Percentiles rank a stretch among this genome's conserved stretches.
phyloP scores from a whole-genome alignment of 345 rosid species.

The Cardamine chenopodiifolia region DNA sequence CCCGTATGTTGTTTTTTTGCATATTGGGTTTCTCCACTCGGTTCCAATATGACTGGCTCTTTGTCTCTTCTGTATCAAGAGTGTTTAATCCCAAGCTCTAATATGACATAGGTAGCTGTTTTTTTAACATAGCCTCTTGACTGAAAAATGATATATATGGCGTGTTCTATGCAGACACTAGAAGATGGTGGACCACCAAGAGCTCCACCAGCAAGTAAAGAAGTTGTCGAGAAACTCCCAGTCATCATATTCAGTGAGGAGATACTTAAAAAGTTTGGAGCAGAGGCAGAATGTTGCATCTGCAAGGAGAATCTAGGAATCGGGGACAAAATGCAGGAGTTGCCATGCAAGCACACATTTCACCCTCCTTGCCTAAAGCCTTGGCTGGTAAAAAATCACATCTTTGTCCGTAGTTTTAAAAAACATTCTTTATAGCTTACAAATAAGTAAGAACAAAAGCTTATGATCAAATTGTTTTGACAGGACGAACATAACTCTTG shows the following conservation, averaged over 20 bases:
- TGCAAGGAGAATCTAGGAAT: constrained; percentile 78
- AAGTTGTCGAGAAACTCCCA: constrained; percentile 87
- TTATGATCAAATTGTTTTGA: constrained; percentile 17
- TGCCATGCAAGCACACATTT: constrained; percentile 90
- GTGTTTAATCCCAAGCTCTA: neutral
- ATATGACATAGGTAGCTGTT: neutral
- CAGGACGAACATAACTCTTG: constrained; percentile 98
- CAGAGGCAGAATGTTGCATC: constrained; percentile 83
- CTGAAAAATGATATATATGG: neutral
- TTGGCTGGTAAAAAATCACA: constrained; percentile 85
- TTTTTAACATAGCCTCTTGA: constrained; percentile 1
- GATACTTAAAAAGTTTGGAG: constrained; percentile 61
- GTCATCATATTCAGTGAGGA: constrained; percentile 64
- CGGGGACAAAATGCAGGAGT: constrained; percentile 87
- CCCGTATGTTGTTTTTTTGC: neutral
- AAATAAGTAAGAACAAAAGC: neutral
- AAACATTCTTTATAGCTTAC: neutral
- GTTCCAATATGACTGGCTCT: constrained; percentile 3
- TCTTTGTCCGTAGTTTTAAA: too few species aligned
- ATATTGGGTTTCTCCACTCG: neutral
- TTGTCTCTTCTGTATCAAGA: neutral
- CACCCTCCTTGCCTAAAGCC: constrained; percentile 98
- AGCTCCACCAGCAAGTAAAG: constrained; percentile 95
- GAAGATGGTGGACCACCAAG: constrained; percentile 58
- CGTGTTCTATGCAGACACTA: constrained; percentile 31